Evolutionary conservation across 305 asterid species (phyloP).

Genomic region (Coffea humblotiana): DNA sequence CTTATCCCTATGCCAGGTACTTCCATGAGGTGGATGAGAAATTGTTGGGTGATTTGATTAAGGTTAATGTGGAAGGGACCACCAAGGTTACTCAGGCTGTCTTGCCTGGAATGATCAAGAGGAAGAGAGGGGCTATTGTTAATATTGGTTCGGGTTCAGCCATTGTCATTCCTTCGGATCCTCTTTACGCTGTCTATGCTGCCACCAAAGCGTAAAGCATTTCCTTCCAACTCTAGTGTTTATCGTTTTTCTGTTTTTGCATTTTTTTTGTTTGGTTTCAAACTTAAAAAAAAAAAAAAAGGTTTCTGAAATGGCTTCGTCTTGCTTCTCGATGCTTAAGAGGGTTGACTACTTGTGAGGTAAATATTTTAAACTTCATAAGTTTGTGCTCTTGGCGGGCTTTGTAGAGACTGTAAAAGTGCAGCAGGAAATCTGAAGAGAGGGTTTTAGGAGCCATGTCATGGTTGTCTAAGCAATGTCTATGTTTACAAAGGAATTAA

Average conservation of each 20-base stretch:
- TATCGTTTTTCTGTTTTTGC: slow-evolving; percentile 18
- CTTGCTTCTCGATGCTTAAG: not conserved
- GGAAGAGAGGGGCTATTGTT: slow-evolving; percentile 82
- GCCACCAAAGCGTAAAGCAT: slow-evolving; percentile 75
- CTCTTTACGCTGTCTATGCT: slow-evolving; percentile 89
- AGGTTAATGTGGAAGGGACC: slow-evolving; percentile 83
- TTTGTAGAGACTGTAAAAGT: not conserved
- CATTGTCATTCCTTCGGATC: slow-evolving; percentile 77
- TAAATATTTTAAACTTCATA: not conserved
- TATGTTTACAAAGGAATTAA: not conserved
- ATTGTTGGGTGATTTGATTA: slow-evolving; percentile 61
- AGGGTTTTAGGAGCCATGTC: not conserved
- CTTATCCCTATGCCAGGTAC: slow-evolving; percentile 86
- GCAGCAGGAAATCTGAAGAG: not conserved
- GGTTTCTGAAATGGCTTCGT: not conserved
- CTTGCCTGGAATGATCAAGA: slow-evolving; percentile 76
- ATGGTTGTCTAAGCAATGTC: not conserved
- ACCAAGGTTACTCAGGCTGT: slow-evolving; percentile 83
- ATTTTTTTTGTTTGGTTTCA: too few species aligned
- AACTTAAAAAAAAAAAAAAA: too few species aligned
- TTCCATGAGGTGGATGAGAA: slow-evolving; percentile 90
- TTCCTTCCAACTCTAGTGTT: not conserved
- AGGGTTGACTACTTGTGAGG: not conserved
- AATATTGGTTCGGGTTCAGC: slow-evolving; percentile 95
- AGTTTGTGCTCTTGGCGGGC: not conserved